Evolutionary conservation across 768 basidiomycete species (phyloP).

Genomic region (Rhizopogon vesiculosus): DNA sequence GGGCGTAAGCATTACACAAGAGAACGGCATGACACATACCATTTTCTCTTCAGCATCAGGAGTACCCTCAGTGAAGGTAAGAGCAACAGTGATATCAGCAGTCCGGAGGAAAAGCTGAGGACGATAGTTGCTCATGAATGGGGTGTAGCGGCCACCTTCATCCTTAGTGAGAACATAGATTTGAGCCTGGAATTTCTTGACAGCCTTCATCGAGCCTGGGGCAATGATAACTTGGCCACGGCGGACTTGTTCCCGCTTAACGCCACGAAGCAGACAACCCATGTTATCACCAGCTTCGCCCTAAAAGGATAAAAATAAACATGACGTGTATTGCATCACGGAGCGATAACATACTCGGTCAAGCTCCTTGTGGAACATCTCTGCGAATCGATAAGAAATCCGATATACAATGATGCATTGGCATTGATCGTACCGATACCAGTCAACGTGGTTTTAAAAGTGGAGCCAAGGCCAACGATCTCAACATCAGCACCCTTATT

Average conservation of each 20-base stretch:
- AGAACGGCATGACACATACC: slow-evolving; percentile 36
- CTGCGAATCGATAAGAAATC: slow-evolving; percentile 32
- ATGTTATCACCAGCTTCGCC: slow-evolving; percentile 99
- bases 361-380: slow-evolving; percentile 99
- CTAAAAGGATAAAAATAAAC: slow-evolving; percentile 29
- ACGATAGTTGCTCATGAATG: slow-evolving; percentile 91
- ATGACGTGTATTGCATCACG: not conserved
- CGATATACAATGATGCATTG: not conserved
- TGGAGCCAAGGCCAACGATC: slow-evolving; percentile 78
- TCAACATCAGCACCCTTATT: slow-evolving; percentile 93
- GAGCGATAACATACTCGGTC: slow-evolving; percentile 59
- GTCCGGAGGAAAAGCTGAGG: slow-evolving; percentile 97
- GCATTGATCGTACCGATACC: slow-evolving; percentile 66
- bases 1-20: not conserved
- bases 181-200: slow-evolving; percentile 92
- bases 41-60: slow-evolving; percentile 82
- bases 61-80: slow-evolving; percentile 86
- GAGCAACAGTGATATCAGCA: slow-evolving; percentile 81
- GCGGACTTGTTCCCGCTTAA: slow-evolving; percentile 94
- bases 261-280: slow-evolving; percentile 93
- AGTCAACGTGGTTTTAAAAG: slow-evolving; percentile 89
- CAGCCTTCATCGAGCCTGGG: slow-evolving; percentile 90
- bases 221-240: slow-evolving; percentile 90
- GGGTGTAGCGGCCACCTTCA: slow-evolving; percentile 74
- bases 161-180: slow-evolving; percentile 57